Conservation (phyloP, 805 yeast genomes). For the Yamadazyma tumulicola region DNA sequence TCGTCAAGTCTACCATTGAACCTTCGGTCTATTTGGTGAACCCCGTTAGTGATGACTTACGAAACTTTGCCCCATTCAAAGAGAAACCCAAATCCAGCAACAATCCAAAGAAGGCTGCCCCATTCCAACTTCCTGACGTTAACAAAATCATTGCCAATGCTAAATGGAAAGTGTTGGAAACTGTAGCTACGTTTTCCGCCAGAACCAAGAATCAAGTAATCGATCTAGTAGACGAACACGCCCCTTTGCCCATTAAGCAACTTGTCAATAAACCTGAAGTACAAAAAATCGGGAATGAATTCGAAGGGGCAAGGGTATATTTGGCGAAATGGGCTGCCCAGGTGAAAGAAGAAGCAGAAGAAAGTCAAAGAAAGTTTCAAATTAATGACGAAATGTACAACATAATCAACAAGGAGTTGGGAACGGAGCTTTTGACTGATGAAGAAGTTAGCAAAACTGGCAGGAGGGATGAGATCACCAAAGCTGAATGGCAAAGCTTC, state of each 20-base stretch:
- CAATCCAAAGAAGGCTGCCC: constrained; percentile 1
- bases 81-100: constrained; percentile 5
- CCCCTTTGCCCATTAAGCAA: constrained; percentile 57
- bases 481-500: constrained; percentile 78
- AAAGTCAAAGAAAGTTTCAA: constrained; percentile 49
- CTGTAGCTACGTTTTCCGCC: constrained; percentile 73
- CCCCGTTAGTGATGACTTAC: constrained; percentile 65
- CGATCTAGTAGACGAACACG: constrained; percentile 58
- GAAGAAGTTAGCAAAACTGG: constrained; percentile 59
- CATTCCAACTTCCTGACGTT: constrained; percentile 29
- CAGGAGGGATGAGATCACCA: constrained; percentile 62
- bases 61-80: constrained; percentile 48
- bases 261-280: constrained; percentile 77
- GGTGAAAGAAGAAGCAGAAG: constrained; percentile 84
- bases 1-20: constrained; percentile 70
- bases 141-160: constrained; percentile 58
- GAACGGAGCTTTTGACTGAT: constrained; percentile 54
- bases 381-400: constrained; percentile 60
- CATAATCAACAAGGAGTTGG: constrained; percentile 57
- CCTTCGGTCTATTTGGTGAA: constrained; percentile 71
- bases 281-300: constrained; percentile 76
- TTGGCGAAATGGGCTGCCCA: constrained; percentile 96
- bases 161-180: constrained; percentile 83
- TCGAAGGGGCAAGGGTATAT: constrained; percentile 88
- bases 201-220: constrained; percentile 51